phyloP scores from a whole-genome alignment of 495 filamentous ascomycete species.

The Daldinia childiae region DNA sequence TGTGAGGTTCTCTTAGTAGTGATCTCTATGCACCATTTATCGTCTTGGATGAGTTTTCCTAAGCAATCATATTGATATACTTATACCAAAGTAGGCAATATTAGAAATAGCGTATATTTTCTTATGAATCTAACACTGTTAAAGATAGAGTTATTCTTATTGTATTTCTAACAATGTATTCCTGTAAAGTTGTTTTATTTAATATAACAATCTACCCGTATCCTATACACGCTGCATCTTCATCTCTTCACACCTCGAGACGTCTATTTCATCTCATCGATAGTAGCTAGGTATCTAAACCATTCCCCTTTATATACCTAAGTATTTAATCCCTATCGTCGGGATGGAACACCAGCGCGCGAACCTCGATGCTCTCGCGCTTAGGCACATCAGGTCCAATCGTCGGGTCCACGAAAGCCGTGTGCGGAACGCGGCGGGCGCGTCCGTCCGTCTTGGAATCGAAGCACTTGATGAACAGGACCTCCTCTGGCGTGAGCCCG shows the following conservation, averaged over 20 bases:
- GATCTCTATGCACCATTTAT: no score
- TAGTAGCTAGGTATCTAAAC: background rate
- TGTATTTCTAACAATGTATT: background rate
- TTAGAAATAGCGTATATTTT: no score
- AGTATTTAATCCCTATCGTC: conserved; percentile 44
- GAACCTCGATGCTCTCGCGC: conserved; percentile 73
- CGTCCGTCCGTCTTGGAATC: conserved; percentile 69
- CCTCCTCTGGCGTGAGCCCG: conserved; percentile 69
- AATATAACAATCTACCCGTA: conserved; percentile 33
- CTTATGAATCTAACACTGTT: background rate
- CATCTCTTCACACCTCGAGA: background rate
- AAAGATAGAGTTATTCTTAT: background rate
- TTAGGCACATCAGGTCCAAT: conserved; percentile 55
- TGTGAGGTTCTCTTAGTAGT: no score
- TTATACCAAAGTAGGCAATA: no score
- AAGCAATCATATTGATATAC: no score
- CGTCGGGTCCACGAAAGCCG: conserved; percentile 67
- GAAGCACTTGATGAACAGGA: conserved; percentile 76
- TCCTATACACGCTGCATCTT: background rate
- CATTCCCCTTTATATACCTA: background rate
- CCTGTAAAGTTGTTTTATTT: background rate
- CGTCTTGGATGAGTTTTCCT: no score
- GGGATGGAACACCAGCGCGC: conserved; percentile 62
- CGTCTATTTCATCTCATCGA: background rate
- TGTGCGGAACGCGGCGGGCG: conserved; percentile 71